Evolutionary conservation across 305 asterid species (phyloP).

Genomic region (Withania somnifera): DNA sequence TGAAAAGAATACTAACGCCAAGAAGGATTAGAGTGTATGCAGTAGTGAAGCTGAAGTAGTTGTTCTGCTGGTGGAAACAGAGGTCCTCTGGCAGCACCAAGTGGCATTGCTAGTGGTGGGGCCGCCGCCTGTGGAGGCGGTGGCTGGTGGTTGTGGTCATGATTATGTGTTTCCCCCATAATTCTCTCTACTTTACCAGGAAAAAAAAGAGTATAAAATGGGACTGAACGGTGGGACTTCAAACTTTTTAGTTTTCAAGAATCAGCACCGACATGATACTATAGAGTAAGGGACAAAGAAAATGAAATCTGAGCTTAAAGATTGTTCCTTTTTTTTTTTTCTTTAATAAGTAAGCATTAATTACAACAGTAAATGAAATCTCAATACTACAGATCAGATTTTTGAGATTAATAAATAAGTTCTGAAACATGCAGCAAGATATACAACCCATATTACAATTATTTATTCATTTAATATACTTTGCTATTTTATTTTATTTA

Average conservation of each 20-base stretch:
- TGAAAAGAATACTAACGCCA: conserved; percentile 48
- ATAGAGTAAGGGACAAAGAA: not conserved
- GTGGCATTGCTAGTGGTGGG: conserved; percentile 37
- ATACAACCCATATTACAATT: no score
- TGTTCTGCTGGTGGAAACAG: conserved; percentile 83
- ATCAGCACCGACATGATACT: conserved; percentile 22
- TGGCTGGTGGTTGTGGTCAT: conserved; percentile 31
- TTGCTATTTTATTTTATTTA: no score
- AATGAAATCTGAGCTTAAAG: not conserved
- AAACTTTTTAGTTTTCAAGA: conserved; percentile 2
- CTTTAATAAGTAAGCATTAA: not conserved
- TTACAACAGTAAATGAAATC: not conserved
- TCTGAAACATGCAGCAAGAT: not conserved
- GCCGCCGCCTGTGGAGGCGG: conserved; percentile 39
- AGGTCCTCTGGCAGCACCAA: conserved; percentile 88
- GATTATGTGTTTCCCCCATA: conserved; percentile 69
- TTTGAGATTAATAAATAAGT: not conserved
- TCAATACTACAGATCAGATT: not conserved
- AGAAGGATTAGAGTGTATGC: conserved; percentile 97
- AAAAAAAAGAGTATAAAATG: not conserved
- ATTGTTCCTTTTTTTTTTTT: not conserved
- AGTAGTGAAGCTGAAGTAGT: conserved; percentile 83
- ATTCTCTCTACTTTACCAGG: not conserved
- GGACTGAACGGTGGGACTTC: no score
- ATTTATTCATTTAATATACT: no score